Evolutionary conservation across 352 stramenopile genomes (phyloP).

Genomic region (Phytophthora citricola): DNA sequence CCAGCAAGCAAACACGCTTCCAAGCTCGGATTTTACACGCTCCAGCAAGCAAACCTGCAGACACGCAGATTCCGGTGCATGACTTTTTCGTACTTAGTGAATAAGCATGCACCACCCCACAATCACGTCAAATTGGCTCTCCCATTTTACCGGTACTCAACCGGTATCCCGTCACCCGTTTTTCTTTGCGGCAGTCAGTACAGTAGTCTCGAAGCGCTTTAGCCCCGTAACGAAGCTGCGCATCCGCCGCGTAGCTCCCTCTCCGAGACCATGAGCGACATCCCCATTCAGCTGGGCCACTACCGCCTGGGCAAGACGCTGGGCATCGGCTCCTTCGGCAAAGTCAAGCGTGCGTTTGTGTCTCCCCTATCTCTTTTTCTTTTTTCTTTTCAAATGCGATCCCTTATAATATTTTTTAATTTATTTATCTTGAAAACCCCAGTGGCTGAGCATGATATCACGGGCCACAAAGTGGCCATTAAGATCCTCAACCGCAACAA

Average conservation of each 20-base stretch:
- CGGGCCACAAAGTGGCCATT: constrained; percentile 98
- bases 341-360: constrained; percentile 93
- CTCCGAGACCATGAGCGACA: constrained; percentile 67
- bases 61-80: too few species aligned
- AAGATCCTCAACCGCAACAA: constrained; percentile 99
- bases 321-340: constrained; percentile 99
- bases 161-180: constrained; percentile 5
- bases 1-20: too few species aligned
- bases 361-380: neutral
- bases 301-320: constrained; percentile 99
- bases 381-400: too few species aligned
- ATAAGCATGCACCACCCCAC: too few species aligned
- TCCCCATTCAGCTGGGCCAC: constrained; percentile 95
- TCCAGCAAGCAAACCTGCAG: too few species aligned
- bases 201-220: constrained; percentile 1
- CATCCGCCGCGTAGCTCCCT: neutral
- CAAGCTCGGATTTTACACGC: too few species aligned
- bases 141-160: neutral
- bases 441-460: constrained; percentile 98
- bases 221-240: constrained; percentile 6
- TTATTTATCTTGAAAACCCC: neutral
- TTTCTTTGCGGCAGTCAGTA: constrained; percentile 10
- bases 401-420: too few species aligned
- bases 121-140: neutral
- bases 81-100: too few species aligned